These are phyloP conservation scores for Naganishia sp. DNA, from an alignment of 1,284 basidiomycete genomes.

Conservation along the genomic window DNA sequence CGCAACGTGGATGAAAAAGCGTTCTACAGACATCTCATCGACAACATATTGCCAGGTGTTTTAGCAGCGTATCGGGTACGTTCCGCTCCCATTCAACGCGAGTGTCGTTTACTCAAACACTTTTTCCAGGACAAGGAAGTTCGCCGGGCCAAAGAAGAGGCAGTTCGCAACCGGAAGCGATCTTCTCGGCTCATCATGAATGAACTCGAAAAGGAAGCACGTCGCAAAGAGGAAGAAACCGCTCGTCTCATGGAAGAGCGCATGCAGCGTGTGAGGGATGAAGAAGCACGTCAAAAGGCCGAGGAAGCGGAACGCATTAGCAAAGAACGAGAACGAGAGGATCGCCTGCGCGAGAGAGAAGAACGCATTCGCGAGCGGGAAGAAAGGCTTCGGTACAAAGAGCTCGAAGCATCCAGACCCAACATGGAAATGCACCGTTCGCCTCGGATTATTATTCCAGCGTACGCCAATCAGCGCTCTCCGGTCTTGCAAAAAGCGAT, in stretches of 20 bases:
- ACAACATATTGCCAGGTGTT: constrained; percentile 55
- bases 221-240: constrained; percentile 50
- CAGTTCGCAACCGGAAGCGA: constrained; percentile 57
- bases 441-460: constrained; percentile 16
- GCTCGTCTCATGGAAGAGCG: constrained; percentile 55
- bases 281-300: constrained; percentile 44
- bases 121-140: constrained; percentile 46
- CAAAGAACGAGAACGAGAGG: constrained; percentile 54
- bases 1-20: constrained; percentile 57
- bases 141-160: constrained; percentile 53
- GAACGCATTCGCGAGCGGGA: constrained; percentile 54
- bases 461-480: constrained; percentile 11
- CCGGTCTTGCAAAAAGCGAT: constrained; percentile 13
- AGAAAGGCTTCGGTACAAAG: constrained; percentile 50
- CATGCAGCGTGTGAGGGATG: constrained; percentile 52
- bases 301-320: constrained; percentile 47
- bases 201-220: constrained; percentile 57
- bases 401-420: constrained; percentile 46
- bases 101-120: not conserved
- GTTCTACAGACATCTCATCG: constrained; percentile 53
- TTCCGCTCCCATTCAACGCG: not conserved
- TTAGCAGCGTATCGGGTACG: constrained; percentile 53
- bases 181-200: constrained; percentile 57
- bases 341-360: constrained; percentile 54
- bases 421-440: constrained; percentile 39